These are phyloP conservation scores for Blastocystis sp. DNA, from an alignment of 352 stramenopile genomes.

Conservation along the genomic window DNA sequence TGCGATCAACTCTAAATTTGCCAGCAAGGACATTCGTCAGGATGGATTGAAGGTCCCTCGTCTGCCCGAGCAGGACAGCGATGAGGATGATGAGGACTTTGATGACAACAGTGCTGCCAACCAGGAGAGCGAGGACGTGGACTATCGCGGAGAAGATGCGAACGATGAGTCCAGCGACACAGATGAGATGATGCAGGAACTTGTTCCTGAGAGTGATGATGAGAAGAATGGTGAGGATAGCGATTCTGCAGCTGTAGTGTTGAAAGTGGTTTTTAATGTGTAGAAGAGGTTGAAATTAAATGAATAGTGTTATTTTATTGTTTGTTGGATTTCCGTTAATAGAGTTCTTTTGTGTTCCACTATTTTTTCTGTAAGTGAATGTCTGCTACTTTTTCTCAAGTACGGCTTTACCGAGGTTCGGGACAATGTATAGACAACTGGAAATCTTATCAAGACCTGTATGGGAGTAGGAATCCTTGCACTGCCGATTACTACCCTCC, in stretches of 20 bases:
- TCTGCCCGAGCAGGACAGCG: conserved; percentile 81
- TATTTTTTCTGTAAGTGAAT: conserved; percentile 4
- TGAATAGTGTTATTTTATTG: not conserved
- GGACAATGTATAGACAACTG: conserved; percentile 18
- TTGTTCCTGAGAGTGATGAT: conserved; percentile 52
- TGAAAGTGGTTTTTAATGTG: not conserved
- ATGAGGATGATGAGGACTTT: conserved; percentile 82
- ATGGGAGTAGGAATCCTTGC: conserved; percentile 59
- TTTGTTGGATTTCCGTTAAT: not conserved
- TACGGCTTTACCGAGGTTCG: not conserved
- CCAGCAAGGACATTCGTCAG: conserved; percentile 67
- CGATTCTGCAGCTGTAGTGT: not conserved
- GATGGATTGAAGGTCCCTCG: conserved; percentile 76
- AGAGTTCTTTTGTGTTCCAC: not conserved
- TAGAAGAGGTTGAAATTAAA: conserved; percentile 42
- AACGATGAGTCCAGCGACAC: conserved; percentile 63
- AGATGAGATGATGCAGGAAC: conserved; percentile 32
- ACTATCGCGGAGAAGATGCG: conserved; percentile 72
- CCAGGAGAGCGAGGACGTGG: conserved; percentile 74
- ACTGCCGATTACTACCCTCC: conserved; percentile 5
- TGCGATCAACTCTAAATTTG: conserved; percentile 68
- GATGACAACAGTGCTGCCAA: conserved; percentile 78
- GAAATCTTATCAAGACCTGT: conserved; percentile 62
- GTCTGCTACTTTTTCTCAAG: conserved; percentile 55
- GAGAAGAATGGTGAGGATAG: not conserved